These are phyloP conservation scores for Alternaria solani DNA, from an alignment of 2,329 filamentous ascomycete species.

Conservation along the genomic window DNA sequence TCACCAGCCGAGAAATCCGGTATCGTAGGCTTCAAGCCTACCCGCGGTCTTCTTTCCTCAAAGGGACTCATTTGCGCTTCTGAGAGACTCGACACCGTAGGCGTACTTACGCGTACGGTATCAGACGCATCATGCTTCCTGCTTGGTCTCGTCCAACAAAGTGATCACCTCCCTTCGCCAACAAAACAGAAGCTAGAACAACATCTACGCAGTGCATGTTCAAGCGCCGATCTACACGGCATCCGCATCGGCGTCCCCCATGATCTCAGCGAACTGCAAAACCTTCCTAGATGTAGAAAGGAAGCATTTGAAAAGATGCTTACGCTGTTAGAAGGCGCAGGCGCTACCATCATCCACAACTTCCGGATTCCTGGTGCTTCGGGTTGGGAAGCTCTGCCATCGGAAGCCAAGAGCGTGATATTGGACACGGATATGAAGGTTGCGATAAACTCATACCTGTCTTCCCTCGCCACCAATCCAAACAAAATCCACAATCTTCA, in stretches of 20 bases:
- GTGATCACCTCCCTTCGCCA: neutral
- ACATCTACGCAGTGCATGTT: constrained; percentile 15
- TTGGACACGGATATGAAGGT: constrained; percentile 65
- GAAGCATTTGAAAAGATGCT: constrained; percentile 13
- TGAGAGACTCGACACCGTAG: constrained; percentile 60
- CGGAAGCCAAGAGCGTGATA: constrained; percentile 45
- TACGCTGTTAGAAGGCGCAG: constrained; percentile 7
- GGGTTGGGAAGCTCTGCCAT: constrained; percentile 52
- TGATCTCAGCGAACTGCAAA: neutral
- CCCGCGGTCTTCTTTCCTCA: constrained; percentile 62
- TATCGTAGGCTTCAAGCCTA: constrained; percentile 32
- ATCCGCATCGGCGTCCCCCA: constrained; percentile 18
- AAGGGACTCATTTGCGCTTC: constrained; percentile 68
- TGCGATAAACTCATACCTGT: constrained; percentile 64
- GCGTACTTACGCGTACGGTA: constrained; percentile 61
- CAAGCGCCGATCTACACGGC: constrained; percentile 4
- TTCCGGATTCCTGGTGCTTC: constrained; percentile 50
- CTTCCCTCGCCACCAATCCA: constrained; percentile 63
- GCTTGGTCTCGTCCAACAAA: constrained; percentile 44
- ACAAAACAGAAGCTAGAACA: neutral
- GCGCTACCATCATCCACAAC: constrained; percentile 25
- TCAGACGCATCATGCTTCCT: constrained; percentile 59
- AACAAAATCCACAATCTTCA: constrained; percentile 59
- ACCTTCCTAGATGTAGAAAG: neutral
- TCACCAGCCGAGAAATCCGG: constrained; percentile 28